Conservation (phyloP, 2,329 filamentous ascomycete species). For the Cladosporium sp. region DNA sequence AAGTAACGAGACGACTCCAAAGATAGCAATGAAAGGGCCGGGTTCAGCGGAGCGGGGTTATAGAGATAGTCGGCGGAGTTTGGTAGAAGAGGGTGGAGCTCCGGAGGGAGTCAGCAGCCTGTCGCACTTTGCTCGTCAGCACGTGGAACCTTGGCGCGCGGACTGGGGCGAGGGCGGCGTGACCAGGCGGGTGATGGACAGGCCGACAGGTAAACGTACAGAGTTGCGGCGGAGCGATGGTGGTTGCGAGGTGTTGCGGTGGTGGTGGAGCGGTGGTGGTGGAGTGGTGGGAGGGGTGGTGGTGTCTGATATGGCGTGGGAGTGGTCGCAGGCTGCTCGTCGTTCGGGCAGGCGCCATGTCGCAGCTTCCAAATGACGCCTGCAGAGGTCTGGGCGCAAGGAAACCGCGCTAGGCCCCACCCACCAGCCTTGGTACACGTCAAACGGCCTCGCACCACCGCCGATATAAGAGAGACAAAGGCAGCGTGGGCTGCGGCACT, state of each 20-base stretch:
- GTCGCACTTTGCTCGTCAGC: constrained; percentile 21
- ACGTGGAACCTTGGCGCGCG: constrained; percentile 18
- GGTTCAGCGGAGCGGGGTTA: constrained; percentile 1
- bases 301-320: constrained; percentile 1
- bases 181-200: not conserved
- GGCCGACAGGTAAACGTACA: not conserved
- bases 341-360: not conserved
- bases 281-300: constrained; percentile 2
- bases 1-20: not conserved
- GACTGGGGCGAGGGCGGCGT: not conserved
- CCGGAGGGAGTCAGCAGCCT: constrained; percentile 18
- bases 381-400: not conserved
- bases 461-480: not conserved
- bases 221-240: constrained; percentile 2
- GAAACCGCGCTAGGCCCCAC: constrained; percentile 2
- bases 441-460: constrained; percentile 1
- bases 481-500: not conserved
- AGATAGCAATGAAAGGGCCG: not conserved
- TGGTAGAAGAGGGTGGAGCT: constrained; percentile 17
- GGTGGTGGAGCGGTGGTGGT: not conserved
- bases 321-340: not conserved
- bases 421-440: not conserved
- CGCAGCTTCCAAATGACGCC: not conserved
- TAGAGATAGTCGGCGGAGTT: constrained; percentile 10
- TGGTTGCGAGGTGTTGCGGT: not conserved